These are phyloP conservation scores for Sphagnum tenellum DNA, from an alignment of 225 moss, liverwort and hornwort species.

Conservation along the genomic window DNA sequence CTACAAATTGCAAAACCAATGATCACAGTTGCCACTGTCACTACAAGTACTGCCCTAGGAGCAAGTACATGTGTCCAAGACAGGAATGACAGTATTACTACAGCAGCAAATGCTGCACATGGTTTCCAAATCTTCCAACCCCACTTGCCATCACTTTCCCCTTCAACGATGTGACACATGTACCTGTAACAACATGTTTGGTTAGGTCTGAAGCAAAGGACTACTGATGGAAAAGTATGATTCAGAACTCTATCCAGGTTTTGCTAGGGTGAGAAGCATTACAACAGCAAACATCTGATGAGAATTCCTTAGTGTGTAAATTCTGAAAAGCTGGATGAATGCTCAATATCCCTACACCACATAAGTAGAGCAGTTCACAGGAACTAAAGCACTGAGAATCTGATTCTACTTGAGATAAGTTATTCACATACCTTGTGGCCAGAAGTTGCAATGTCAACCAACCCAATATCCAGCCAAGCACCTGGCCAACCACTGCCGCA, in stretches of 20 bases:
- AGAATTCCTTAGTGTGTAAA: background rate
- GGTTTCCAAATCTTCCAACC: background rate
- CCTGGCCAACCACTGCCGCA: constrained; percentile 28
- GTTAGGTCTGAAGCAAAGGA: background rate
- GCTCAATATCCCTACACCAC: too few relatives aligned
- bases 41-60: constrained; percentile 19
- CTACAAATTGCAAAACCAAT: constrained; percentile 6
- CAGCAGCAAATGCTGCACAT: constrained; percentile 2
- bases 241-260: background rate
- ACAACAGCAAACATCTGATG: background rate
- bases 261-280: background rate
- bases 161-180: background rate
- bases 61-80: constrained; percentile 16
- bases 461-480: constrained; percentile 36
- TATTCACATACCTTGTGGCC: background rate
- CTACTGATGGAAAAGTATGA: background rate
- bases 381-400: background rate
- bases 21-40: constrained; percentile 10
- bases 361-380: too few relatives aligned
- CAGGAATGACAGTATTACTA: constrained; percentile 16
- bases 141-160: background rate
- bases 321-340: background rate
- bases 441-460: constrained; percentile 19
- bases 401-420: background rate
- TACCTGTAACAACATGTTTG: too few relatives aligned